Evolutionary conservation across 768 basidiomycete species (phyloP).

Genomic region (Leccinellum albellum): DNA sequence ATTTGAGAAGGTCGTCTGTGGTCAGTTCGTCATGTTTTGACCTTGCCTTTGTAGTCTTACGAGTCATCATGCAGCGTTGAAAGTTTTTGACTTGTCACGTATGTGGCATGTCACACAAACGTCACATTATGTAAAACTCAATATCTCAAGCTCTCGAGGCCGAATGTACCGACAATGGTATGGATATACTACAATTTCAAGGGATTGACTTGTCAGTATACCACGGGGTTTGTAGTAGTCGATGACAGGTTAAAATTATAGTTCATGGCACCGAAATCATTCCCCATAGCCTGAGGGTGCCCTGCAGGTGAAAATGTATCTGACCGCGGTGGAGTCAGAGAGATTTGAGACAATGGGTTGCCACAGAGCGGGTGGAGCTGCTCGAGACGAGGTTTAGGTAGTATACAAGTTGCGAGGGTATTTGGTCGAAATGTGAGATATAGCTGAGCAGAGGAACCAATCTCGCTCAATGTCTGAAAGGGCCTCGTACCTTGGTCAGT

Average conservation of each 20-base stretch:
- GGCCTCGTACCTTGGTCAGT: constrained; percentile 1
- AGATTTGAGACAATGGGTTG: not conserved
- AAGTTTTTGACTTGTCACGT: not conserved
- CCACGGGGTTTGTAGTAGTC: not conserved
- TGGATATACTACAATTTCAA: not conserved
- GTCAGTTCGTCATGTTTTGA: constrained; percentile 27
- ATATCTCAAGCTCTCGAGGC: too few relatives aligned
- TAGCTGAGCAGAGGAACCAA: constrained; percentile 12
- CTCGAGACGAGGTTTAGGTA: not conserved
- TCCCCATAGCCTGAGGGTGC: not conserved
- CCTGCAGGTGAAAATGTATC: not conserved
- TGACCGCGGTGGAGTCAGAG: not conserved
- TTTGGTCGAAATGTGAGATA: not conserved
- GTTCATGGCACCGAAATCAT: not conserved
- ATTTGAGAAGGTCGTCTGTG: constrained; percentile 45
- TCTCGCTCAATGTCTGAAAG: constrained; percentile 26
- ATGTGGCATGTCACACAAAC: not conserved
- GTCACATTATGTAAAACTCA: not conserved
- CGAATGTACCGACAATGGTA: not conserved
- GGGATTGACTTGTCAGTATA: not conserved
- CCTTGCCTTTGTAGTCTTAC: constrained; percentile 11
- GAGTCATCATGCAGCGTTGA: not conserved
- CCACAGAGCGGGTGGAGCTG: not conserved
- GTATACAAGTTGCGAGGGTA: not conserved
- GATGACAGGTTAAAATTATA: constrained; percentile 1